Evolutionary conservation across 129 eudicot species (phyloP).

Genomic region (Pittosporum tobira): DNA sequence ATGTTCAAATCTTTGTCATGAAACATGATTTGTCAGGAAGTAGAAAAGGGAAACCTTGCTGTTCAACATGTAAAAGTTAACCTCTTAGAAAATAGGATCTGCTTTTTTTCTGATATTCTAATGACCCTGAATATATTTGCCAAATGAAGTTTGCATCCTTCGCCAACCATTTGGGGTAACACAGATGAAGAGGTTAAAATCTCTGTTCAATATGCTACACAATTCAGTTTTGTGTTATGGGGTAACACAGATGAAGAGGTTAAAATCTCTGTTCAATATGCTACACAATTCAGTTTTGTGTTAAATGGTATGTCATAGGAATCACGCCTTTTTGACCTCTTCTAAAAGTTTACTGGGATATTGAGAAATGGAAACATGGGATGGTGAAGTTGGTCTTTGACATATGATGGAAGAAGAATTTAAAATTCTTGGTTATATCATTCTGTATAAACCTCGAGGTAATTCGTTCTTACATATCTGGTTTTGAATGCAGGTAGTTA

Average conservation of each 20-base stretch:
- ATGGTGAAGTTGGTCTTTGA: background rate
- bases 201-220: background rate
- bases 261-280: background rate
- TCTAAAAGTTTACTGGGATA: background rate
- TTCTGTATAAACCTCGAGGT: background rate
- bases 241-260: background rate
- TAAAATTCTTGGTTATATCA: background rate
- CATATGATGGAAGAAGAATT: background rate
- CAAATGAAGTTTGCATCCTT: background rate
- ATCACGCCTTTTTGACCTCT: no score
- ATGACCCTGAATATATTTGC: background rate
- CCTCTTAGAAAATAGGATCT: no score
- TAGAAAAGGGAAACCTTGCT: no score
- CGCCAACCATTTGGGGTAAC: no score
- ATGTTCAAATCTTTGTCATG: no score
- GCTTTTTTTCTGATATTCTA: no score
- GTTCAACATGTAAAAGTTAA: background rate
- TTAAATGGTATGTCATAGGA: background rate
- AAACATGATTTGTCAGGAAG: no score
- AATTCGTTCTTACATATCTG: background rate
- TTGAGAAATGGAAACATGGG: background rate
- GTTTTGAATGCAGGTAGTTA: constrained; percentile 54
- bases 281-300: background rate
- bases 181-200: background rate
- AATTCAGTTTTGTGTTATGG: no score